A percentile compares a stretch with the other conserved stretches of the same genome.
These are phyloP conservation scores for Megacollybia platyphylla DNA, from an alignment of 1,284 basidiomycete genomes.

Conservation along the genomic window DNA sequence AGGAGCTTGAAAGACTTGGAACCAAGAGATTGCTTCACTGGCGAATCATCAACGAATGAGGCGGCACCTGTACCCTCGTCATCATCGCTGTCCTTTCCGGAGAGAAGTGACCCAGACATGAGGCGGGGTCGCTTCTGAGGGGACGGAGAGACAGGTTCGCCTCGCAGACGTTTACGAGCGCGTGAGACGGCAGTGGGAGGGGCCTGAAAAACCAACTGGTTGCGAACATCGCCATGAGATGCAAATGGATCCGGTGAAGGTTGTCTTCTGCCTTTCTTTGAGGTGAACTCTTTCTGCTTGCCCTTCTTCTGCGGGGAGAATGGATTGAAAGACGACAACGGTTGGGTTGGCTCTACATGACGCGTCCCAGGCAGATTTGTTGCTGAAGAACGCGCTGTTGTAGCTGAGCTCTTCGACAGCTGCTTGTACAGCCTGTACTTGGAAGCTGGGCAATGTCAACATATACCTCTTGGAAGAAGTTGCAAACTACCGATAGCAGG, in stretches of 20 bases:
- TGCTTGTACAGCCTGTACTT: conserved; percentile 79
- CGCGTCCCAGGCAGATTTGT: conserved; percentile 28
- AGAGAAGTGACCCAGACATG: conserved; percentile 17
- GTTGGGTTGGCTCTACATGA: conserved; percentile 31
- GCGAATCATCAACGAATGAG: conserved; percentile 55
- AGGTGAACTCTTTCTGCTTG: conserved; percentile 25
- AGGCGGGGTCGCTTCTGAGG: conserved; percentile 57
- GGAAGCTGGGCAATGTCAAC: conserved; percentile 36
- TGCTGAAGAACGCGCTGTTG: conserved; percentile 4
- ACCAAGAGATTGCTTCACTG: conserved; percentile 43
- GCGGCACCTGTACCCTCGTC: conserved; percentile 25
- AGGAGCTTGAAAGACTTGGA: conserved; percentile 51
- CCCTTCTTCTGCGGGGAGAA: conserved; percentile 63
- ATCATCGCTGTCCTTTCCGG: conserved; percentile 22
- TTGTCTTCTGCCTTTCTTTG: conserved; percentile 26
- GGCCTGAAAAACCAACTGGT: conserved; percentile 12
- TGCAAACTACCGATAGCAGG: conserved; percentile 51
- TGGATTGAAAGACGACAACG: conserved; percentile 50
- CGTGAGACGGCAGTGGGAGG: conserved; percentile 37
- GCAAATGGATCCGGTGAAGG: conserved; percentile 20
- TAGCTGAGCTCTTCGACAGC: conserved; percentile 38
- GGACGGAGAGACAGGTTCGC: conserved; percentile 70
- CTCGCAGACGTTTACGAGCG: conserved; percentile 67
- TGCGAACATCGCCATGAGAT: conserved; percentile 14
- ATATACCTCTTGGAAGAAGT: conserved; percentile 8